phyloP scores from a whole-genome alignment of 2,329 filamentous ascomycete species.

The Dactylellina haptotyla region DNA sequence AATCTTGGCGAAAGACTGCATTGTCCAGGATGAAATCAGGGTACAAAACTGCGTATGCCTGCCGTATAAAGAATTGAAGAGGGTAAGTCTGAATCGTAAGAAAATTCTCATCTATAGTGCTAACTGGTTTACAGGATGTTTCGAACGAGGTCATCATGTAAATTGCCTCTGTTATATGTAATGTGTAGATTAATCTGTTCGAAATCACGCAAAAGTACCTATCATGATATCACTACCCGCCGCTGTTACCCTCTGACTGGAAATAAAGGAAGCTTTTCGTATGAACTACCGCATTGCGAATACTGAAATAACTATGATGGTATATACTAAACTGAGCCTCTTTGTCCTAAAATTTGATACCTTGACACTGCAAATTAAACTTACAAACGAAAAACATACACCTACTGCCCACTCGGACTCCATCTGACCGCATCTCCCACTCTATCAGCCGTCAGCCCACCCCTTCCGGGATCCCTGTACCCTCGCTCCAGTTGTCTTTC shows the following conservation, averaged over 20 bases:
- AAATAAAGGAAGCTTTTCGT: not conserved
- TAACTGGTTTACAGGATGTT: constrained; percentile 79
- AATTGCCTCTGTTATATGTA: constrained; percentile 55
- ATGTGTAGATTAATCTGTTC: not conserved
- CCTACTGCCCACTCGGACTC: not conserved
- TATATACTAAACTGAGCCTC: not conserved
- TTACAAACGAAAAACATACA: not conserved
- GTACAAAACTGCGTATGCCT: constrained; percentile 98
- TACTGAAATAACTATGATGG: too few relatives aligned
- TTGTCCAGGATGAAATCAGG: constrained; percentile 89
- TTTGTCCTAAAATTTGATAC: not conserved
- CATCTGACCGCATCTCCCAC: constrained; percentile 61
- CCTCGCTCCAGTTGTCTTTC: constrained; percentile 69
- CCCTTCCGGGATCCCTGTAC: constrained; percentile 65
- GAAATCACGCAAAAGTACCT: constrained; percentile 9
- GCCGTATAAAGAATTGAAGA: constrained; percentile 97
- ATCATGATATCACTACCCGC: not conserved
- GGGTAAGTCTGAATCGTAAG: constrained; percentile 61
- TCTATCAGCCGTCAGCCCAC: constrained; percentile 64
- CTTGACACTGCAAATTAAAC: not conserved
- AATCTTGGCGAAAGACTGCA: constrained; percentile 95
- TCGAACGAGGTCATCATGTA: constrained; percentile 93
- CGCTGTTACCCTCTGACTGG: too few relatives aligned
- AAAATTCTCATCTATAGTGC: not conserved
- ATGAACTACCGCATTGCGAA: not conserved